Conservation (phyloP, 2,329 filamentous ascomycete genomes). For the Ophiocordyceps robertsii region DNA sequence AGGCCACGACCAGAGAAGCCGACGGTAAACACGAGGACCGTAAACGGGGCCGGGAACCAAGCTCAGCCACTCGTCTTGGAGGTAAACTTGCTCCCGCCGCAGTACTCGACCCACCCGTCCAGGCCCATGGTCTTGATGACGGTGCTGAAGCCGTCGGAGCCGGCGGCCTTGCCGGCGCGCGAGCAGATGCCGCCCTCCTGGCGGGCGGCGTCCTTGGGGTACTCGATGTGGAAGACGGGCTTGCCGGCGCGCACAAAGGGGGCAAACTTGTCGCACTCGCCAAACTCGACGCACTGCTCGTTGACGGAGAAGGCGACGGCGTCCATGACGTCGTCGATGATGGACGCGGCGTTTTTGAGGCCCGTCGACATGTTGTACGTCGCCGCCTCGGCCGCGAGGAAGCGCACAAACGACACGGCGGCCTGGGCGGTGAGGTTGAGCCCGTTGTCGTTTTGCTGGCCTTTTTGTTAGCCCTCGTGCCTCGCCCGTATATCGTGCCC, state of each 20-base stretch:
- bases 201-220: slow-evolving; percentile 35
- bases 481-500: too few relatives aligned
- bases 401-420: slow-evolving; percentile 45
- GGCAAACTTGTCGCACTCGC: slow-evolving; percentile 44
- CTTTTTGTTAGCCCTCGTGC: too few relatives aligned
- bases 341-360: slow-evolving; percentile 53
- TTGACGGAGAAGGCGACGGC: slow-evolving; percentile 54
- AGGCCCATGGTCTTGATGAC: slow-evolving; percentile 53
- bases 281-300: slow-evolving; percentile 51
- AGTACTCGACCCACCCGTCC: slow-evolving; percentile 49
- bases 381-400: slow-evolving; percentile 41
- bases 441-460: slow-evolving; percentile 45
- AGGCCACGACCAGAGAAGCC: too few relatives aligned
- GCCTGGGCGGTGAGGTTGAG: slow-evolving; percentile 42
- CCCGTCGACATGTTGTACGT: slow-evolving; percentile 45
- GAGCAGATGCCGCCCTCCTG: slow-evolving; percentile 30
- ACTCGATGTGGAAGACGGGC: slow-evolving; percentile 64
- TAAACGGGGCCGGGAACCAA: too few relatives aligned
- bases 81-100: slow-evolving; percentile 21
- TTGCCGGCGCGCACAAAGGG: slow-evolving; percentile 47
- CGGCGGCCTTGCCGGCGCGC: slow-evolving; percentile 19
- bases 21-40: too few relatives aligned
- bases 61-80: slow-evolving; percentile 7
- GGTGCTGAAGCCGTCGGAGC: slow-evolving; percentile 42
- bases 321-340: slow-evolving; percentile 34